Evolutionary conservation across 179 eudicot species (phyloP).

Genomic region (Spinacia oleracea): DNA sequence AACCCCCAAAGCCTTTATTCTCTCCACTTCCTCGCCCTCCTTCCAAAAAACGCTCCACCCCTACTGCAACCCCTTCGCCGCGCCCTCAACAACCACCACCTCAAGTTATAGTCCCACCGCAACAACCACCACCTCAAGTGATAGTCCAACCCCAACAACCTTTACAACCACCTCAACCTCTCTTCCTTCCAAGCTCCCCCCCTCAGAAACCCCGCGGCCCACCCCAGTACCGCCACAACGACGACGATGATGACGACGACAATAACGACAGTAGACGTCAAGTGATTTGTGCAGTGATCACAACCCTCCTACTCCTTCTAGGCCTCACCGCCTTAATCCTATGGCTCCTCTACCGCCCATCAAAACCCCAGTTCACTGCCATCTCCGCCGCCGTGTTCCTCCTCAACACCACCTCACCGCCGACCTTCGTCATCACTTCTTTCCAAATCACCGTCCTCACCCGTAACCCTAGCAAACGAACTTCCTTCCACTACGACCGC

Average conservation of each 20-base stretch:
- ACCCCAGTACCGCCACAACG: constrained; percentile 4
- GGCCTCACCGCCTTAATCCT: constrained; percentile 51
- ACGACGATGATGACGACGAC: constrained; percentile 11
- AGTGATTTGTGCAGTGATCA: constrained; percentile 29
- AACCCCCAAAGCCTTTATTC: constrained; percentile 19
- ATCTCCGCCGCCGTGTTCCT: constrained; percentile 44
- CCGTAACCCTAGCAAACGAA: constrained; percentile 61
- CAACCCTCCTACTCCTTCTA: constrained; percentile 42
- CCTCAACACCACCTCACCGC: constrained; percentile 42
- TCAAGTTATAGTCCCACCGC: neutral
- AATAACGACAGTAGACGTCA: neutral
- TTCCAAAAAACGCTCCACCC: neutral
- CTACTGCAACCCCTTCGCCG: constrained; percentile 17
- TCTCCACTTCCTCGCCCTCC: constrained; percentile 1
- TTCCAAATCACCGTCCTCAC: constrained; percentile 66
- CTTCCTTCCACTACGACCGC: constrained; percentile 55
- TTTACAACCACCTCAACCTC: constrained; percentile 5
- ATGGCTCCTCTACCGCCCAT: constrained; percentile 72
- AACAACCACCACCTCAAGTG: constrained; percentile 14
- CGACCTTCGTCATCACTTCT: constrained; percentile 35
- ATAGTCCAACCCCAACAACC: constrained; percentile 6
- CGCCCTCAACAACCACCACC: constrained; percentile 18
- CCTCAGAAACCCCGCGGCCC: constrained; percentile 25
- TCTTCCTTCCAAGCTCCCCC: neutral
- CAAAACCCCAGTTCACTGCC: constrained; percentile 58